Evolutionary conservation across 2,329 filamentous ascomycete genomes (phyloP).

Genomic region (Tolypocladium amazonense): DNA sequence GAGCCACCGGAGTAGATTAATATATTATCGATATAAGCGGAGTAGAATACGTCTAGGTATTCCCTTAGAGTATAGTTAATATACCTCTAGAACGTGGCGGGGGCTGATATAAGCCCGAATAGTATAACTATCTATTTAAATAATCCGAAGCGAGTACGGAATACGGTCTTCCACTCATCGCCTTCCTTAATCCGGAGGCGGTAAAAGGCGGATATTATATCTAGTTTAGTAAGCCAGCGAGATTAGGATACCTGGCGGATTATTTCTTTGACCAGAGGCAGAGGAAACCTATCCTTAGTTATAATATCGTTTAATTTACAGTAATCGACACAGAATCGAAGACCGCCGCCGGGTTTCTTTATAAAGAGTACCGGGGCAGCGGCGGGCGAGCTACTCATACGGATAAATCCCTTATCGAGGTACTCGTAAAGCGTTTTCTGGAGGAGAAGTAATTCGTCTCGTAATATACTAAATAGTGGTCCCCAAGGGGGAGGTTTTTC

Average conservation of each 20-base stretch:
- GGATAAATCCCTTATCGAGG: not conserved
- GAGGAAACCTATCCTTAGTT: not conserved
- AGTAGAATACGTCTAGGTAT: slow-evolving; percentile 1
- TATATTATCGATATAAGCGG: not conserved
- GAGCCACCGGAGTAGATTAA: not conserved
- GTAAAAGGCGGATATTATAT: not conserved
- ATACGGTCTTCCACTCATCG: not conserved
- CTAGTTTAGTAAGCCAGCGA: not conserved
- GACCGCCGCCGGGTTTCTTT: not conserved
- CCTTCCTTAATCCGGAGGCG: not conserved
- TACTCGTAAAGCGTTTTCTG: not conserved
- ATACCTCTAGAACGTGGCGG: not conserved
- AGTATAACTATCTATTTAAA: not conserved
- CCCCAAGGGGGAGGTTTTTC: too few species aligned
- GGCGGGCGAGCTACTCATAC: not conserved
- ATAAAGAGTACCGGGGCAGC: not conserved
- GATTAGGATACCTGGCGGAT: not conserved
- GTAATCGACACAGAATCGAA: not conserved
- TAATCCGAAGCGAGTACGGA: not conserved
- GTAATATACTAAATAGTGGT: too few species aligned
- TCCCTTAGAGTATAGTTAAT: not conserved
- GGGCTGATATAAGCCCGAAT: not conserved
- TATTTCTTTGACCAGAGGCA: not conserved
- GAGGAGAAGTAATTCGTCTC: too few species aligned
- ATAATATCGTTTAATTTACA: not conserved